These are phyloP conservation scores for Claviceps fusiformis DNA, from an alignment of 2,329 filamentous ascomycete genomes.

Conservation along the genomic window DNA sequence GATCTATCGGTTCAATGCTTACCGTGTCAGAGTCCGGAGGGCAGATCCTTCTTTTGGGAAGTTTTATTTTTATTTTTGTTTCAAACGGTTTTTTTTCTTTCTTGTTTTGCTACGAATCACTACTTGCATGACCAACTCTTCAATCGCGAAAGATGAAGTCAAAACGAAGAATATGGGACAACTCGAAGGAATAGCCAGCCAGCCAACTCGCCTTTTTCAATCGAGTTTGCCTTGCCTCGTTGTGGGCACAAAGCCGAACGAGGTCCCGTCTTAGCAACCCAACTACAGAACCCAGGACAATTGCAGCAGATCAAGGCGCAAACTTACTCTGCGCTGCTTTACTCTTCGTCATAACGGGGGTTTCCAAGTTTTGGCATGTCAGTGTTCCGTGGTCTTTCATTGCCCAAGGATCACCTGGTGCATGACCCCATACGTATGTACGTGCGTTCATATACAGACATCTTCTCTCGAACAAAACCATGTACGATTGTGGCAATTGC, in stretches of 20 bases:
- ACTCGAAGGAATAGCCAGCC: not conserved
- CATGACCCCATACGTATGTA: not conserved
- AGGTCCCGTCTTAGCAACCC: not conserved
- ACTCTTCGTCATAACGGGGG: not conserved
- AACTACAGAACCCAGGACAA: not conserved
- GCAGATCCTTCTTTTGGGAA: not conserved
- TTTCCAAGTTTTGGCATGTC: not conserved
- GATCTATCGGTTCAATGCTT: not conserved
- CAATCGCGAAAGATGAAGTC: not conserved
- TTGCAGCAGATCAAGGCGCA: not conserved
- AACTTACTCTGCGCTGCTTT: not conserved
- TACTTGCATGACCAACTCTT: not conserved
- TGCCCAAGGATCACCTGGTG: not conserved
- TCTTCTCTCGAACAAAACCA: not conserved
- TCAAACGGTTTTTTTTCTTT: not conserved
- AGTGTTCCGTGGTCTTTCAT: not conserved
- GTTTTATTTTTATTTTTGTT: not conserved
- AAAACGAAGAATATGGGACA: not conserved
- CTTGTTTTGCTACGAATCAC: not conserved
- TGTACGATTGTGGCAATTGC: not conserved
- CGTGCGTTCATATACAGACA: not conserved
- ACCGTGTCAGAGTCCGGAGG: not conserved
- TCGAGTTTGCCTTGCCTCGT: not conserved
- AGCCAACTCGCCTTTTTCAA: not conserved
- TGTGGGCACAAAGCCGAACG: not conserved